phyloP scores from a whole-genome alignment of 2,329 filamentous ascomycete genomes.

The Paracoccidioides brasiliensis region DNA sequence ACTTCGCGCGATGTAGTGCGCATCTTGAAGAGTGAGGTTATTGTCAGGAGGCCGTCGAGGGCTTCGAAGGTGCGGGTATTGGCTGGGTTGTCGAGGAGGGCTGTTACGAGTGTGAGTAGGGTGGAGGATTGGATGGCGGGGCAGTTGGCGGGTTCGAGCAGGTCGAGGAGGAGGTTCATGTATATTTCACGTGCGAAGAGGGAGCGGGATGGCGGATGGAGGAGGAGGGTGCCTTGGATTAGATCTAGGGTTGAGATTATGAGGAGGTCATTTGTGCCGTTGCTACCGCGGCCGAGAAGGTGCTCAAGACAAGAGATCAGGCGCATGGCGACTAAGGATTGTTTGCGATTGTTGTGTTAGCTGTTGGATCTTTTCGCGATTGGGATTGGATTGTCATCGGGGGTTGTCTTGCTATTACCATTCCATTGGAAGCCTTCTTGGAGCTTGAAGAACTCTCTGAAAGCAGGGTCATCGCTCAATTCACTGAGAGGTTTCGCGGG shows the following conservation, averaged over 20 bases:
- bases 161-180: slow-evolving; percentile 93
- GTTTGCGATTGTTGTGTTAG: not conserved
- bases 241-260: slow-evolving; percentile 80
- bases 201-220: slow-evolving; percentile 79
- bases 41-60: slow-evolving; percentile 79
- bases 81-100: slow-evolving; percentile 69
- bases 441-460: slow-evolving; percentile 88
- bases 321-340: slow-evolving; percentile 56
- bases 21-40: slow-evolving; percentile 87
- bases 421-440: slow-evolving; percentile 99
- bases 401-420: slow-evolving; percentile 32
- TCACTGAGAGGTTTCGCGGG: slow-evolving; percentile 53
- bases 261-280: slow-evolving; percentile 73
- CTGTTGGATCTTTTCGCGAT: not conserved
- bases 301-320: slow-evolving; percentile 76
- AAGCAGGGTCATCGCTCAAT: slow-evolving; percentile 70
- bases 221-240: slow-evolving; percentile 72
- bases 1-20: slow-evolving; percentile 74
- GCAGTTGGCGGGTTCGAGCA: slow-evolving; percentile 84
- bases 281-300: slow-evolving; percentile 66
- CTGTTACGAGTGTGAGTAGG: slow-evolving; percentile 77
- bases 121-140: slow-evolving; percentile 84
- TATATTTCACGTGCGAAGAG: slow-evolving; percentile 81
- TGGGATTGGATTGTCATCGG: not conserved
- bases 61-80: slow-evolving; percentile 89